phyloP scores from a whole-genome alignment of 2,329 filamentous ascomycete species.

The Neofusicoccum ribis region DNA sequence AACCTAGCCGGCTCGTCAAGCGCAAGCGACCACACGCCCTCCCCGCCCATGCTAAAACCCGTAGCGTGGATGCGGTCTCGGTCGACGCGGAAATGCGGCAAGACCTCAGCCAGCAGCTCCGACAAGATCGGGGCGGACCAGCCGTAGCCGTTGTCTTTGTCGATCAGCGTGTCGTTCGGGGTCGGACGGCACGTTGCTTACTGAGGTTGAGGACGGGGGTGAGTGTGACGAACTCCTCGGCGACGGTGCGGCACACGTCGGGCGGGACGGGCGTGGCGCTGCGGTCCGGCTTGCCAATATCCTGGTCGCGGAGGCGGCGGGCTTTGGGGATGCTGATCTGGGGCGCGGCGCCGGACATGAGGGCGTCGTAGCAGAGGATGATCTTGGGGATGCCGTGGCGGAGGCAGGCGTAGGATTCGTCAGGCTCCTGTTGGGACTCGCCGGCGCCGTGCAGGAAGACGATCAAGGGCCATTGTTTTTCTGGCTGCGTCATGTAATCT shows the following conservation, averaged over 20 bases:
- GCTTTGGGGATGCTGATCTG: conserved; percentile 18
- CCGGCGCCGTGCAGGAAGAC: conserved; percentile 22
- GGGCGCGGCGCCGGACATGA: conserved; percentile 1
- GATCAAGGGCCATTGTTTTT: conserved; percentile 18
- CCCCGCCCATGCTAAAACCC: conserved; percentile 24
- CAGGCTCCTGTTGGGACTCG: conserved; percentile 16
- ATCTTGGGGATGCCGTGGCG: conserved; percentile 22
- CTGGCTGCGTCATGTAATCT: not conserved
- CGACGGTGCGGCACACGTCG: conserved; percentile 17
- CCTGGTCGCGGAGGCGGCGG: conserved; percentile 7
- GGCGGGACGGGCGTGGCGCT: not conserved
- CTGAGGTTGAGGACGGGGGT: conserved; percentile 9
- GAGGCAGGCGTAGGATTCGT: conserved; percentile 20
- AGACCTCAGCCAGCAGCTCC: conserved; percentile 21
- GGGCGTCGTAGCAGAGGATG: conserved; percentile 22
- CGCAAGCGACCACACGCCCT: conserved; percentile 21
- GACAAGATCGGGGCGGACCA: conserved; percentile 21
- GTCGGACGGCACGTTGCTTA: not conserved
- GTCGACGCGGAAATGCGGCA: conserved; percentile 20
- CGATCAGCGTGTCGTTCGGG: too few relatives aligned
- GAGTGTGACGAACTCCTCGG: conserved; percentile 21
- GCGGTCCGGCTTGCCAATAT: not conserved
- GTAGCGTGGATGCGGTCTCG: conserved; percentile 21
- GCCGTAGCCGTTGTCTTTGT: conserved; percentile 21
- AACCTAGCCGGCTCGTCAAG: conserved; percentile 22